Conservation (phyloP, 495 filamentous ascomycete genomes). For the Saxophila tyrrhenica region DNA sequence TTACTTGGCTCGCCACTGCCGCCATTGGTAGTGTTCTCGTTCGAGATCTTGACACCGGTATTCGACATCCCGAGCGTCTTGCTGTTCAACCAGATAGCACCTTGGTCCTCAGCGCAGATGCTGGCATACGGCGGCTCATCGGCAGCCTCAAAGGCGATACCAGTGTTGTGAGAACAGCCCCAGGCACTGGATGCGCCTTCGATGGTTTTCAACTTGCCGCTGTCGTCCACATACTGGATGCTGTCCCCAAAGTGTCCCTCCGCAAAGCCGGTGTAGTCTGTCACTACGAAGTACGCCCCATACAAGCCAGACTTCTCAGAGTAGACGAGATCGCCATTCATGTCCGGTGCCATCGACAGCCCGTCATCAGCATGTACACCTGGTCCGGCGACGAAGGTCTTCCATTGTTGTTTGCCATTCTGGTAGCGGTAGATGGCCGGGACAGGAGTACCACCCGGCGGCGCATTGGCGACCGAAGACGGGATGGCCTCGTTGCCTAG, state of each 20-base stretch:
- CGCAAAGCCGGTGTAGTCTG: constrained; percentile 40
- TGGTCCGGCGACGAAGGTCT: constrained; percentile 41
- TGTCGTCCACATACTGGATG: constrained; percentile 39
- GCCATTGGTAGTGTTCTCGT: constrained; percentile 46
- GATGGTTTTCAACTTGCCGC: constrained; percentile 35
- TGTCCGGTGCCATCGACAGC: constrained; percentile 36
- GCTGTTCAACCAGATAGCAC: constrained; percentile 48
- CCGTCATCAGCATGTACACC: constrained; percentile 35
- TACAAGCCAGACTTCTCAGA: constrained; percentile 39
- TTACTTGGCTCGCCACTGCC: constrained; percentile 36
- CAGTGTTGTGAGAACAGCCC: constrained; percentile 50
- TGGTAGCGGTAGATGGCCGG: constrained; percentile 39
- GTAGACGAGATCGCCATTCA: constrained; percentile 46
- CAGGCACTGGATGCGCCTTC: constrained; percentile 37
- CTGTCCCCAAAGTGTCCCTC: constrained; percentile 44
- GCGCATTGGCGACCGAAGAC: constrained; percentile 35
- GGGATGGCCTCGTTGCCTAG: constrained; percentile 40
- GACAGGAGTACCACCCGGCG: constrained; percentile 36
- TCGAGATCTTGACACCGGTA: constrained; percentile 42
- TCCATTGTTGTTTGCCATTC: constrained; percentile 38
- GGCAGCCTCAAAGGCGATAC: constrained; percentile 45
- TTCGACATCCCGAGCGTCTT: constrained; percentile 37
- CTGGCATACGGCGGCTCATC: constrained; percentile 40
- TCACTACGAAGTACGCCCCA: constrained; percentile 45
- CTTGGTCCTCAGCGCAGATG: constrained; percentile 46